Percentiles rank a stretch among this genome's conserved stretches.
Conservation (phyloP, 2,329 filamentous ascomycete species). For the Hymenoscyphus linearis region DNA sequence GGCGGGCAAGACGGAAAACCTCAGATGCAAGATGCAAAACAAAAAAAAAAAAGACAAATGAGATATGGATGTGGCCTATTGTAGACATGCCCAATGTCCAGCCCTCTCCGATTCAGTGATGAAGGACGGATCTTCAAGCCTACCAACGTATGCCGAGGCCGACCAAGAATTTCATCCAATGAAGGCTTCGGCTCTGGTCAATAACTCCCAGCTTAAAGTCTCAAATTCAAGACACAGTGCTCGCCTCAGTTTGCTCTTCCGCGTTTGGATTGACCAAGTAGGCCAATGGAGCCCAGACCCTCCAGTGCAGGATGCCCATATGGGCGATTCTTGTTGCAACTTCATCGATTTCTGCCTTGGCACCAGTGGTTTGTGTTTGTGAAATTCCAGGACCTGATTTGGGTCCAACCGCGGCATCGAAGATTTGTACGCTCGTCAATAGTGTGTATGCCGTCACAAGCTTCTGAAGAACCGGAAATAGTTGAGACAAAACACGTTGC, state of each 20-base stretch:
- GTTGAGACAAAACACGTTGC: constrained; percentile 21
- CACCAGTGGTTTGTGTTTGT: constrained; percentile 1
- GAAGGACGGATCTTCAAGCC: neutral
- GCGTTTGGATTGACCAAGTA: constrained; percentile 44
- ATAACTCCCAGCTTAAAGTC: neutral
- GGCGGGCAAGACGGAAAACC: neutral
- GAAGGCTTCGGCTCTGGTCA: neutral
- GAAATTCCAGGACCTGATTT: constrained; percentile 13
- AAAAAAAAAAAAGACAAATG: neutral
- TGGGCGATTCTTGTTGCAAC: constrained; percentile 77
- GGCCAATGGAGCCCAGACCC: constrained; percentile 74
- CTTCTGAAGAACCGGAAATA: constrained; percentile 28
- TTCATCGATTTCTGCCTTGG: constrained; percentile 45
- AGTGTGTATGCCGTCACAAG: constrained; percentile 28
- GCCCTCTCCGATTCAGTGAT: neutral
- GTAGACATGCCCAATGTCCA: neutral
- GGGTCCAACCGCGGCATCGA: constrained; percentile 30
- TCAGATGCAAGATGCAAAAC: neutral
- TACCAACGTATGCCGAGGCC: neutral
- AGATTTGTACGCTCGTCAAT: constrained; percentile 30
- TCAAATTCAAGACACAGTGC: constrained; percentile 17
- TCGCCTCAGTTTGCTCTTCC: constrained; percentile 20
- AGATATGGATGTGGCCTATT: neutral
- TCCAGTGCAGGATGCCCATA: constrained; percentile 81
- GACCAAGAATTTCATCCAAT: neutral